phyloP scores from a whole-genome alignment of 331 rosid species.

The Ulmus americana region DNA sequence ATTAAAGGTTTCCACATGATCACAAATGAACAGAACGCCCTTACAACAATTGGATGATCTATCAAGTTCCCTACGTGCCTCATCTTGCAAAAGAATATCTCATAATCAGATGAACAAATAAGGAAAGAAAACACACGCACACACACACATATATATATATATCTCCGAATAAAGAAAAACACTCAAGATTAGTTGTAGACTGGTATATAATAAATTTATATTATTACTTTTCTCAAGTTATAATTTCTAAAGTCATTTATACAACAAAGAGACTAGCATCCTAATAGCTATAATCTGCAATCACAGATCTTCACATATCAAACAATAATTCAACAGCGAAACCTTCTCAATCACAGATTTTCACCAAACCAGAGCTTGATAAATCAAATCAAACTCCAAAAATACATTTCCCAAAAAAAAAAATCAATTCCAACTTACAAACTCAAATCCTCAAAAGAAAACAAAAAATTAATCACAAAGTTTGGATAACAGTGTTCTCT shows the following conservation, averaged over 20 bases:
- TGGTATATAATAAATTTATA: neutral
- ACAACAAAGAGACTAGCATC: neutral
- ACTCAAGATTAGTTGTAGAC: neutral
- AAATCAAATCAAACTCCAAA: too few species aligned
- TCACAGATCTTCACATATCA: neutral
- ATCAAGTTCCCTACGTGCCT: slow-evolving; percentile 67
- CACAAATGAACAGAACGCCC: too few species aligned
- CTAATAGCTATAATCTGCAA: neutral
- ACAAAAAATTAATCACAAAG: too few species aligned
- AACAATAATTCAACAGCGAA: too few species aligned
- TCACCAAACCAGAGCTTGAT: too few species aligned
- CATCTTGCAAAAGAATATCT: slow-evolving; percentile 41
- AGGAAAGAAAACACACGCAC: neutral
- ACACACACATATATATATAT: neutral
- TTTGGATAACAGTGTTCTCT: too few species aligned
- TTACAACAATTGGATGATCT: slow-evolving; percentile 61
- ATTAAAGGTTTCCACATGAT: too few species aligned
- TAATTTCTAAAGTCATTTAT: neutral
- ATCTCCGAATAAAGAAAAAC: neutral
- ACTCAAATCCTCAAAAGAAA: too few species aligned
- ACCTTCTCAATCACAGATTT: too few species aligned
- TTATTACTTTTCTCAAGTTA: neutral
- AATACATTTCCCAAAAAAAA: too few species aligned
- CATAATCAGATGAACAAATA: neutral
- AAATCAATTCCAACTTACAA: too few species aligned